Base-by-base conservation (phyloP, 2,329 filamentous ascomycete genomes). In the Epichloe brachyelytri region DNA sequence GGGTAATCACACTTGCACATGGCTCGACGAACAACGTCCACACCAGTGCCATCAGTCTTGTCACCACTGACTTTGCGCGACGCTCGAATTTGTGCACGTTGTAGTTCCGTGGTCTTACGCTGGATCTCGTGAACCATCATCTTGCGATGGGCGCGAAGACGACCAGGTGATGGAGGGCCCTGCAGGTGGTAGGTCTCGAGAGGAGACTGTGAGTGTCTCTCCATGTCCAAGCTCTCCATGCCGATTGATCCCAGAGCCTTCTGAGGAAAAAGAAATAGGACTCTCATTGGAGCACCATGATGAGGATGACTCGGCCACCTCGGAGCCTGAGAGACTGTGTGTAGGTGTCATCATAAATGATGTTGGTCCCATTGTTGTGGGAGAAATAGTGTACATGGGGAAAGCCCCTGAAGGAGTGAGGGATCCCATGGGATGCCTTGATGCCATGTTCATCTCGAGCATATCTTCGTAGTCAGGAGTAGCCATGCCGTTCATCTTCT, bases 1-100 rank as follows among this genome's bases (percentile, higher is more conserved):
- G 67, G 67, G 34, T 72, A 69, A 15, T 70, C 63, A 55, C 75
- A 78, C 54, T 70, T 67, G 65, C 62, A 73, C 63, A 65, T 70
- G 57, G 64, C 65, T 44, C 65, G 56, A n/a, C 63, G 63, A 11
- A 68, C 65, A 12, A 68, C 64, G n/a, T 68, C 65, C 11, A 68
- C 61, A 4, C 58, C 57, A 1, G 57, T 54, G 17, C 59, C 54
- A 10, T 68, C 62, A 2, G 59, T 51, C 57, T 64, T 66, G 15
- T 55, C 58, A 3, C 48, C 51, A 3, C 58, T 51, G 22, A 58
- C 57, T 56, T 63, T 68, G n/a, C 64, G 59, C 15, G 61, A 57
- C 8, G 59, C 54, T 46, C 63, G 57, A 39, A 66, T 64, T 54
- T 74, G 71, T 4, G 63, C 67, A 43, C 65, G 63, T 33, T 74